Evolutionary conservation across 129 eudicot genomes (phyloP), one percentile per base, ranked within the genome.

Genomic region (Chrysanthemum lavandulifolium): DNA sequence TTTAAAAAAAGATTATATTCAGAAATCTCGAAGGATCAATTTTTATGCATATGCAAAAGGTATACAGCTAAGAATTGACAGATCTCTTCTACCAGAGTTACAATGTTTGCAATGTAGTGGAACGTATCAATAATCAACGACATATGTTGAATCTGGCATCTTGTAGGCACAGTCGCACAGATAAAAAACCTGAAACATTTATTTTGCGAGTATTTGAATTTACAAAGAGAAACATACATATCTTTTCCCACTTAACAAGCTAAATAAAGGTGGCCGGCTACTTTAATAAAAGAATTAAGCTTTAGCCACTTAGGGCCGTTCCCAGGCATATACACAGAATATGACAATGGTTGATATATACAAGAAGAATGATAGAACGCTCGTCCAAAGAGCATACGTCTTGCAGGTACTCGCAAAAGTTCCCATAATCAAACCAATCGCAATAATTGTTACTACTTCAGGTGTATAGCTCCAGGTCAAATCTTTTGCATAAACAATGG

Each of bases 381-480:
- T 27, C 1, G 66, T 29, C 66, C 66, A 13, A 10, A 61, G 66
- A 27, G 6, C 2, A 43, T 61, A 61, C 5, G 45, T 61, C 12
- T 61, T 27, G 10, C n/a, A 13, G 45, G 4, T 27, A 43, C 43
- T 3, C 1, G 66, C 66, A 13, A 61, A 61, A 27, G 66, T 61
- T 15, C 48, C 67, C 67, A 61, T 29, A 29, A 27, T 29, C 47
- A 61, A 12, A 27, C 66, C 67, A 6, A 61, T 61, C 0, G 33
- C 15, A 0, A 87, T 55, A 13, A 84, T 84, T 1, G 82, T 78
- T 23, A 84, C 72, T 27, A 84, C 82, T 72, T 87, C 89, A 36
- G 92, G 79, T n/a, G 92, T 69, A 47, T 78, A 79, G 76, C 77
- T 75, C 79, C 84, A 82, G 10, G 82, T 66, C 65, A 87, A 51